Evolutionary conservation across 176 grass and related monocot genomes (phyloP).

Genomic region (Aegilops tauschii): DNA sequence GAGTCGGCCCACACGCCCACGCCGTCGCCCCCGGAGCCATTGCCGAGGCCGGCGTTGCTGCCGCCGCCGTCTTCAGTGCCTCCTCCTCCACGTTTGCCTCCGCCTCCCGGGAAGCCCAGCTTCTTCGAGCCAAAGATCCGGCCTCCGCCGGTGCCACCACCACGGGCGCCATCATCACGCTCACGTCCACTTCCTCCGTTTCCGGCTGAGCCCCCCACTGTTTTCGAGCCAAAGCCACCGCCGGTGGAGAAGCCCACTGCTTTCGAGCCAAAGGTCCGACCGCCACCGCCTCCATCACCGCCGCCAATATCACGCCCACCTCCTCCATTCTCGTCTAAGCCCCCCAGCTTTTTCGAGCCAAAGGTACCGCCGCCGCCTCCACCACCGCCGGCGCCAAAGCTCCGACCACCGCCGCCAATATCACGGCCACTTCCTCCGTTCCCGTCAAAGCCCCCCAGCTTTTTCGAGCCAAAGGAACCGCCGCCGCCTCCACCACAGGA

Average conservation of each 20-base stretch:
- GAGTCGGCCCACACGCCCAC: background rate
- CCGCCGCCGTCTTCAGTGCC: background rate
- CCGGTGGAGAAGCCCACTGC: background rate
- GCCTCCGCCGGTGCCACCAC: background rate
- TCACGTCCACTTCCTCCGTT: background rate
- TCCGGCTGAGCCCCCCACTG: background rate
- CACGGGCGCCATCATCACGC: background rate
- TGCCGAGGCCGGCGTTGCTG: background rate
- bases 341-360: background rate
- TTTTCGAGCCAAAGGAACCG: background rate
- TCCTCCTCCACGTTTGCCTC: background rate
- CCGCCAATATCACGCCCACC: background rate
- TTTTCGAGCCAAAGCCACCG: background rate
- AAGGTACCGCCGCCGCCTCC: background rate
- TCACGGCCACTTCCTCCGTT: background rate
- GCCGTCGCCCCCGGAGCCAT: background rate
- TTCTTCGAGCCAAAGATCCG: background rate
- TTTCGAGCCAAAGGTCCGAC: background rate
- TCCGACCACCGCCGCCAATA: background rate
- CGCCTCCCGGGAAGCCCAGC: background rate
- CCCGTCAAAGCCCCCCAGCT: background rate
- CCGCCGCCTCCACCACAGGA: background rate
- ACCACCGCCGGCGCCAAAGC: background rate
- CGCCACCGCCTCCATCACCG: background rate
- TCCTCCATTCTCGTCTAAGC: background rate